Base-by-base conservation (phyloP, 495 filamentous ascomycete species). In the Hyaloscypha bicolor region DNA sequence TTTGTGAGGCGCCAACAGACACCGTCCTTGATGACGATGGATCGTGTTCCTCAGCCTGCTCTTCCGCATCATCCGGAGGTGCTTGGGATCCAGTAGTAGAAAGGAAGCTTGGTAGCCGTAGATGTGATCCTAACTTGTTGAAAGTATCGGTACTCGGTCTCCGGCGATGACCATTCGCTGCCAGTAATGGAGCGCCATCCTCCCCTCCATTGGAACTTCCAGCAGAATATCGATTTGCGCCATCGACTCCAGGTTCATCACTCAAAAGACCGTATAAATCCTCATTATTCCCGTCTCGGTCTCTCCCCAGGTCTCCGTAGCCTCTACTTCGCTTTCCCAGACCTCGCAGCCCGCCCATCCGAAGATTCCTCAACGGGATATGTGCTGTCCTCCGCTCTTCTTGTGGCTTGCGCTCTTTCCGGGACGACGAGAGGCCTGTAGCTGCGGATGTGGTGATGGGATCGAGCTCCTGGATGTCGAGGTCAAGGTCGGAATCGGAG, bases 281-380 rank as follows among this genome's bases (percentile, higher is more conserved):
- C 33, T 89, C 83, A 37, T 81, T 82, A n/a, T 75, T 76, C 22
- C 79, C 79, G 61, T 78, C 83, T 52, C 82, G 70, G 81, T 84
- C 76, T 71, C 76, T 77, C 70, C 88, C 87, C 81, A 81, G 81
- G 72, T 82, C 86, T 79, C 83, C 85, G 82, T 80, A 88, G 76
- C 75, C 85, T 76, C 68, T 73, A 73, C 75, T 78, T 74, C 83
- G 79, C 72, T 84, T 85, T 53, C 76, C 79, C 30, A 76, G 66
- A 25, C 83, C 69, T 55, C 72, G 60, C 69, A 74, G 52, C 6
- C 72, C 72, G 62, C 89, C 87, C 74, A 88, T 86, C 64, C 90
- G 88, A 73, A 93, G 78, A 71, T 87, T 91, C 39, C 89, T 85
- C 65, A 93, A 74, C 21, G 90, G 88, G 70, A 93, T 93, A 32